Percentiles rank a stretch among this genome's conserved stretches.
These are phyloP conservation scores for Barnettozyma pratensis DNA, from an alignment of 805 yeast species.

Conservation along the genomic window DNA sequence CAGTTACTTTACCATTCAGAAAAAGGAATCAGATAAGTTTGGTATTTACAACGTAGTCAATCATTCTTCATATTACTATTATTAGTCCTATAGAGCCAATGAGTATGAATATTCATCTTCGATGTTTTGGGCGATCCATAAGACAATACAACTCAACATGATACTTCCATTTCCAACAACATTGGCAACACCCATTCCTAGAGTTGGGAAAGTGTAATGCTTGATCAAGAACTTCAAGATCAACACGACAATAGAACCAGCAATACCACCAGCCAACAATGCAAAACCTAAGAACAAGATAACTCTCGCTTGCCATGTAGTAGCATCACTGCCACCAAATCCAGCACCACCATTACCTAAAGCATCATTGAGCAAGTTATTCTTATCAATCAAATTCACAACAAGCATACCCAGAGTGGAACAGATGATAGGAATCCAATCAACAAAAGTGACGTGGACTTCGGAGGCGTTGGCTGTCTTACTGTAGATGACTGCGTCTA, in stretches of 20 bases:
- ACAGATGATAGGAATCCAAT: conserved; percentile 93
- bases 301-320: conserved; percentile 92
- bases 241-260: conserved; percentile 86
- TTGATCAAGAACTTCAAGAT: conserved; percentile 80
- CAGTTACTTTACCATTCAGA: background rate
- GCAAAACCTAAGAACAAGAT: conserved; percentile 91
- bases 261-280: conserved; percentile 86
- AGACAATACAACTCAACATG: conserved; percentile 80
- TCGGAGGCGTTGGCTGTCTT: conserved; percentile 78
- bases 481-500: conserved; percentile 86
- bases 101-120: conserved; percentile 96
- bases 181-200: conserved; percentile 91
- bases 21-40: no score
- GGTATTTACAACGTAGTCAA: no score
- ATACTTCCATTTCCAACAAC: conserved; percentile 73
- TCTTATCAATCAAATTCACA: conserved; percentile 42
- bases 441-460: conserved; percentile 86
- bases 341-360: conserved; percentile 26
- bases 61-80: no score
- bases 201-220: conserved; percentile 76
- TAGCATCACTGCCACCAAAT: conserved; percentile 37
- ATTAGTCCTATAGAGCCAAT: conserved; percentile 52
- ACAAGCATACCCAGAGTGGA: conserved; percentile 87
- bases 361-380: conserved; percentile 32
- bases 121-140: conserved; percentile 93